phyloP scores from a whole-genome alignment of 2,329 filamentous ascomycete genomes.

The Nigrospora sphaerica region DNA sequence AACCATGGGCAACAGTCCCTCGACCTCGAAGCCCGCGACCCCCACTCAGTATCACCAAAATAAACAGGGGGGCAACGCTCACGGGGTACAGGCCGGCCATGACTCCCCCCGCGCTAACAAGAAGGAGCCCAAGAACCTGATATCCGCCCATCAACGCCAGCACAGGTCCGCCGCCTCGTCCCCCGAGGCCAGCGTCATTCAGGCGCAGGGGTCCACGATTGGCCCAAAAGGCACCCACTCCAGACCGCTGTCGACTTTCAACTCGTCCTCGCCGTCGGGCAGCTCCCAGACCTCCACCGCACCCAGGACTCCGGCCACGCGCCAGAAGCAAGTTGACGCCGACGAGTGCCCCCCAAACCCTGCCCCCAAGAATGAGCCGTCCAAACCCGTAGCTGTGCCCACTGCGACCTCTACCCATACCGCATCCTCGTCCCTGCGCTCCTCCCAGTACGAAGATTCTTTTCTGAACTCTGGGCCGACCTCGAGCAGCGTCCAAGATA shows the following conservation, averaged over 20 bases:
- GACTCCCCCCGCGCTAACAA: slow-evolving; percentile 27
- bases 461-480: slow-evolving; percentile 36
- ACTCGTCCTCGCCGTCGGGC: slow-evolving; percentile 32
- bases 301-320: slow-evolving; percentile 14
- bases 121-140: slow-evolving; percentile 43
- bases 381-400: slow-evolving; percentile 54
- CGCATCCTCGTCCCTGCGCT: slow-evolving; percentile 19
- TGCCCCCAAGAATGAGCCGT: slow-evolving; percentile 30
- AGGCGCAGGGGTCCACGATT: slow-evolving; percentile 50
- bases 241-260: slow-evolving; percentile 35
- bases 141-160: slow-evolving; percentile 45
- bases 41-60: slow-evolving; percentile 18
- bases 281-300: slow-evolving; percentile 21
- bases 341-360: slow-evolving; percentile 9
- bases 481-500: slow-evolving; percentile 54
- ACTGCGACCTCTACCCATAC: slow-evolving; percentile 16
- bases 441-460: slow-evolving; percentile 27
- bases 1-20: slow-evolving; percentile 22
- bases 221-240: slow-evolving; percentile 39
- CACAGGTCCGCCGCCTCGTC: slow-evolving; percentile 43
- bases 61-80: slow-evolving; percentile 15
- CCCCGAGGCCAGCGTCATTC: slow-evolving; percentile 54
- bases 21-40: slow-evolving; percentile 28
- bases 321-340: slow-evolving; percentile 25
- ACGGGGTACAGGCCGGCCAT: slow-evolving; percentile 11